Evolutionary conservation across 371 early-diverging fungal genomes (phyloP), one percentile per base, ranked within the genome.

Genomic region (Mortierella sp.): DNA sequence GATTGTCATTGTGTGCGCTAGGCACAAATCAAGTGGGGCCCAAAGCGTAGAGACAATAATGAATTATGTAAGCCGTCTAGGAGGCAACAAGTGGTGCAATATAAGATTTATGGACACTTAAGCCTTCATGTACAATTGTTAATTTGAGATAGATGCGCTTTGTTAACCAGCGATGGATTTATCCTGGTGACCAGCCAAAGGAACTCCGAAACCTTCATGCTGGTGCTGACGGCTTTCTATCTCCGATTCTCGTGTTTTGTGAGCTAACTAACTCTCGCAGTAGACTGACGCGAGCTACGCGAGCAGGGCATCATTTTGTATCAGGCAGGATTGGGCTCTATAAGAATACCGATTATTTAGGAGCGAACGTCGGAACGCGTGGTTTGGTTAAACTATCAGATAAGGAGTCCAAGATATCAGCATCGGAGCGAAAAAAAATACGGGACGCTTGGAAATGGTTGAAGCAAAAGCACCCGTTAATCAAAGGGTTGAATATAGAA

Each of bases 251-350:
- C 31, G 60, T 60, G 0, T 60, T 60, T 21, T 60, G 46, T 9
- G 60, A 60, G n/a, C 50, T 60, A 34, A 51, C 60, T 19, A 60
- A 60, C 15, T 60, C 60, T 11, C 60, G 60, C 14, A 60, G 52
- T 23, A 60, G 30, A 15, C 44, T 51, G 41, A 60, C 60, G 5
- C 42, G 15, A 9, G 28, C 60, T 15, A n/a, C 43, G 39, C 41
- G 60, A 9, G 60, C 60, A 27, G 60, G 50, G 4, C 21, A 51
- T 60, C 60, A 51, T 60, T 60, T 60, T 51, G 51, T 60, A 12
- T 60, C 60, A 3, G 51, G 51, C 17, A 24, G 60, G 27, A 51
- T 60, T 60, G 32, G 60, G 0, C 37, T 51, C 19, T 60, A 19
- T 32, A 60, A 51, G 51, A 60, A 30, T 30, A 60, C 49, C 0